Percentiles rank a stretch among this genome's conserved stretches.
phyloP scores from a whole-genome alignment of 2,329 filamentous ascomycete genomes.

The Botrytis tulipae region DNA sequence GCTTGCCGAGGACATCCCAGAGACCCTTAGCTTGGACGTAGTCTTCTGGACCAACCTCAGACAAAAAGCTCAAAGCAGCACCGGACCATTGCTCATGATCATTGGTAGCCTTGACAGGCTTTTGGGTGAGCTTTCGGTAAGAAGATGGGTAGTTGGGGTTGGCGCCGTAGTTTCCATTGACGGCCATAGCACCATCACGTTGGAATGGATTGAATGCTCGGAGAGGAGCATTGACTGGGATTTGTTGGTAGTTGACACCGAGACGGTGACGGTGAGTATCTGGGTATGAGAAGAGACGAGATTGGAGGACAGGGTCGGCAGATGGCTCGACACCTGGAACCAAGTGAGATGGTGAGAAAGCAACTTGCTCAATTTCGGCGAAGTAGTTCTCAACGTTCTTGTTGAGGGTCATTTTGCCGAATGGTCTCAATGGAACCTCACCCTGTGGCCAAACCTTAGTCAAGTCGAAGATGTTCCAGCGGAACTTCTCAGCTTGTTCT shows the following conservation, averaged over 20 bases:
- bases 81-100: conserved; percentile 51
- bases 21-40: conserved; percentile 40
- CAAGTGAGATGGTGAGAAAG: conserved; percentile 67
- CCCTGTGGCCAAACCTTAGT: conserved; percentile 68
- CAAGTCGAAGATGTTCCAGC: conserved; percentile 65
- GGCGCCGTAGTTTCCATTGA: conserved; percentile 62
- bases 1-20: conserved; percentile 43
- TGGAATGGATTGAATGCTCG: conserved; percentile 67
- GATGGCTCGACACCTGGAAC: conserved; percentile 67
- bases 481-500: conserved; percentile 58
- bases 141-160: conserved; percentile 58
- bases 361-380: conserved; percentile 66
- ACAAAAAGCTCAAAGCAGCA: conserved; percentile 46
- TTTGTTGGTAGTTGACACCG: conserved; percentile 58
- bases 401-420: conserved; percentile 64
- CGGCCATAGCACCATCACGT: conserved; percentile 69
- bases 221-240: conserved; percentile 49
- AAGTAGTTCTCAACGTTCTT: conserved; percentile 62
- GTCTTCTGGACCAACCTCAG: conserved; percentile 40
- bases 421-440: conserved; percentile 58
- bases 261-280: conserved; percentile 61
- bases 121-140: conserved; percentile 48
- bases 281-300: conserved; percentile 68
- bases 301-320: conserved; percentile 67
- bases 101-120: conserved; percentile 42